Conservation (phyloP, 2,329 filamentous ascomycete species). For the Hawksworthiomyces lignivorus region DNA sequence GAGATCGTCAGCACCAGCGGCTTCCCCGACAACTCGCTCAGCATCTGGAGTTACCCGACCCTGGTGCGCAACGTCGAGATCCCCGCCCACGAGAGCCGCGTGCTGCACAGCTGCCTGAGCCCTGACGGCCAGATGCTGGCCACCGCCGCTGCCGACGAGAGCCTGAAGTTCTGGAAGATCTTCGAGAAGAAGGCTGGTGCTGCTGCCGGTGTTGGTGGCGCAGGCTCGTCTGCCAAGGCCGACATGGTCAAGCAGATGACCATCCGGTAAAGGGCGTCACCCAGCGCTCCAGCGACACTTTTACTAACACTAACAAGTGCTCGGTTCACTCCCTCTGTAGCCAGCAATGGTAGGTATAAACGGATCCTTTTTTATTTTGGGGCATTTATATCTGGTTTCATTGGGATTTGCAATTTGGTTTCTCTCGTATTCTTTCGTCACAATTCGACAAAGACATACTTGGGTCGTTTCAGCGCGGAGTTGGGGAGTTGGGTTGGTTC, state of each 20-base stretch:
- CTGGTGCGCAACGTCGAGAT: constrained; percentile 97
- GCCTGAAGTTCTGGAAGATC: constrained; percentile 99
- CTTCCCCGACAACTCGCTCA: constrained; percentile 98
- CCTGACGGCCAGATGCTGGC: constrained; percentile 97
- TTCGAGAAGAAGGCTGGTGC: constrained; percentile 95
- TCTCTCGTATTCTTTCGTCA: constrained; percentile 12
- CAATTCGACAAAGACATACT: constrained; percentile 16
- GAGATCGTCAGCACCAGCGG: constrained; percentile 97
- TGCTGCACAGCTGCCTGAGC: constrained; percentile 93
- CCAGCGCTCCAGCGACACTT: neutral
- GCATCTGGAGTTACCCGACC: constrained; percentile 98
- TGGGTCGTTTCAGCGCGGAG: constrained; percentile 41
- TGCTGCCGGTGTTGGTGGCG: constrained; percentile 54
- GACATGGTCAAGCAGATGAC: constrained; percentile 94
- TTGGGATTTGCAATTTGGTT: constrained; percentile 10
- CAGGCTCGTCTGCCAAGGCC: constrained; percentile 67
- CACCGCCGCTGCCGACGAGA: constrained; percentile 92
- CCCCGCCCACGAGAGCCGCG: constrained; percentile 91
- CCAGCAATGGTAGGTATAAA: constrained; percentile 39
- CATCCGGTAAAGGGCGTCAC: constrained; percentile 54
- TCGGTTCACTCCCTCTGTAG: constrained; percentile 9
- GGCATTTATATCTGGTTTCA: constrained; percentile 13
- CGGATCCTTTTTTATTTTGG: constrained; percentile 1
- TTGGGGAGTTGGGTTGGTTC: constrained; percentile 29
- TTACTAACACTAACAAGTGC: constrained; percentile 13